phyloP scores from a whole-genome alignment of 2,329 filamentous ascomycete genomes.

The Septoria petroselini region DNA sequence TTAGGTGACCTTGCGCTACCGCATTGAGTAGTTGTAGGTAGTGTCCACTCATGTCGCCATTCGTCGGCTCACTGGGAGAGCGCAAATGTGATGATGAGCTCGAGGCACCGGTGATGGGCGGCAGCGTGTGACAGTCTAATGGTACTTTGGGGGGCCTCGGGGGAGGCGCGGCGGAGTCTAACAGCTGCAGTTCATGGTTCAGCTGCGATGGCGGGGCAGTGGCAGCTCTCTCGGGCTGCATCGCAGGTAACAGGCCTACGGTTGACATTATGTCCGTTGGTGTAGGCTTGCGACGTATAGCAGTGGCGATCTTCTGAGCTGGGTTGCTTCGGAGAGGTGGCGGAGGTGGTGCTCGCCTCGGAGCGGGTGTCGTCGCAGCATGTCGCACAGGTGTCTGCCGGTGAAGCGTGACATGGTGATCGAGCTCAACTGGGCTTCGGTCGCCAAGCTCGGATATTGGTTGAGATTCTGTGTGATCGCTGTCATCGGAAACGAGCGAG shows the following conservation, averaged over 20 bases:
- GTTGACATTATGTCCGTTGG: not conserved
- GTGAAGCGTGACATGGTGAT: not conserved
- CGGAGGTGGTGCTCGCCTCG: not conserved
- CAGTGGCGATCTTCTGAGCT: not conserved
- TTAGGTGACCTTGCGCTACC: slow-evolving; percentile 19
- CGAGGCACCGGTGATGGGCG: not conserved
- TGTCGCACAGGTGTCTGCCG: slow-evolving; percentile 1
- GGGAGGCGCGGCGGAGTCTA: slow-evolving; percentile 3
- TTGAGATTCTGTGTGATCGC: not conserved
- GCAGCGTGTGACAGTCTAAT: slow-evolving; percentile 1
- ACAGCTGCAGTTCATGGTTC: not conserved
- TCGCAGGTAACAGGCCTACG: not conserved
- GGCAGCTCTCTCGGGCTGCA: not conserved
- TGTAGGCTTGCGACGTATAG: slow-evolving; percentile 8
- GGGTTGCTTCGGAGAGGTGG: not conserved
- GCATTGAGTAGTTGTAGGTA: slow-evolving; percentile 20
- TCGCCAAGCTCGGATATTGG: slow-evolving; percentile 6
- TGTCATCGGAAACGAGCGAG: not conserved
- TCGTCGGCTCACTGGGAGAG: not conserved
- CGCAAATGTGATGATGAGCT: not conserved
- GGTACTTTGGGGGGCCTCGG: slow-evolving; percentile 11
- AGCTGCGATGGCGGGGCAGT: not conserved
- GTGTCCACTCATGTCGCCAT: slow-evolving; percentile 5
- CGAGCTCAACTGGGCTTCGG: slow-evolving; percentile 12
- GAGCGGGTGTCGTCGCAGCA: slow-evolving; percentile 9